Percentiles rank a stretch among this genome's conserved stretches.
Evolutionary conservation across 805 yeast species (phyloP).

Genomic region (Candida lessepsii): DNA sequence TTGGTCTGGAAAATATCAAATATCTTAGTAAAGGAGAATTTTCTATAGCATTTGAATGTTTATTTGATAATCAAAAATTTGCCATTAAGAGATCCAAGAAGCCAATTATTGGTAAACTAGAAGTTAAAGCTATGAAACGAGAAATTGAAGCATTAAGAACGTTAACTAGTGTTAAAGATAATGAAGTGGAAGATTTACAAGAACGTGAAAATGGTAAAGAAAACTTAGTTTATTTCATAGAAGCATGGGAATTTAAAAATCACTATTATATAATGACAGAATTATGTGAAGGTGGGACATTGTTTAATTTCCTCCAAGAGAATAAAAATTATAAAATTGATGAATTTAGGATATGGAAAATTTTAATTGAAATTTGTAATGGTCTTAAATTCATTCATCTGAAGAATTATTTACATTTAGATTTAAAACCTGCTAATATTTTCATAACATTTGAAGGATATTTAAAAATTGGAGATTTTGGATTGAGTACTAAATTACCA

Average conservation of each 20-base stretch:
- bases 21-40: constrained; percentile 85
- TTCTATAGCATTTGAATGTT: constrained; percentile 81
- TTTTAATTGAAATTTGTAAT: constrained; percentile 74
- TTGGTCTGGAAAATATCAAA: constrained; percentile 57
- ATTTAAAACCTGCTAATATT: constrained; percentile 92
- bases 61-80: constrained; percentile 62
- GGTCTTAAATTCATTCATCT: constrained; percentile 82
- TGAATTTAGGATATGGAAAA: constrained; percentile 98
- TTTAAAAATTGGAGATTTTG: constrained; percentile 94
- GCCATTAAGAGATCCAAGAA: constrained; percentile 88
- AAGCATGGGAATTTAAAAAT: constrained; percentile 80
- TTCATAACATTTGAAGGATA: constrained; percentile 93
- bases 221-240: constrained; percentile 72
- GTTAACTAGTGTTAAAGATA: constrained; percentile 38
- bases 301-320: constrained; percentile 76
- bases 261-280: constrained; percentile 91
- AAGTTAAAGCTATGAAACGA: constrained; percentile 60
- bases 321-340: constrained; percentile 76
- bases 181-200: constrained; percentile 27
- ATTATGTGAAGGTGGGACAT: constrained; percentile 89
- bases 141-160: constrained; percentile 71
- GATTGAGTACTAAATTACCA: constrained; percentile 84
- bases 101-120: constrained; percentile 50
- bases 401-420: constrained; percentile 75
- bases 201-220: constrained; percentile 66